Percentiles rank a stretch among this genome's conserved stretches.
These are phyloP conservation scores for Zea mays DNA, from an alignment of 176 grass and related monocot genomes.

Conservation along the genomic window Zm-B73-REFERENCE-NAM-5.0 NC_050097.1:200662501-200663000, in stretches of 20 bases:
- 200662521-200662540: too few species aligned
- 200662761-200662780: conserved; percentile 31
- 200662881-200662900: conserved; percentile 4
- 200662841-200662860: conserved; percentile 5
- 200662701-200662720: conserved; percentile 20
- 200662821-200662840: background rate
- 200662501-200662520: background rate
- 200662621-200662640: too few species aligned
- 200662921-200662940: background rate
- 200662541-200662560: too few species aligned
- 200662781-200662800: background rate
- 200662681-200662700: conserved; percentile 27
- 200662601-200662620: too few species aligned
- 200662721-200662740: conserved; percentile 19
- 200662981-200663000: too few species aligned
- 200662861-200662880: background rate
- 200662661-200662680: conserved; percentile 44
- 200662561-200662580: too few species aligned
- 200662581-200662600: too few species aligned
- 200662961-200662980: too few species aligned
- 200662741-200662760: background rate
- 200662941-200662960: background rate
- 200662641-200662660: background rate
- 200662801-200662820: background rate
- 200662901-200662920: conserved; percentile 26